Evolutionary conservation across 106 monocot genomes (phyloP).

Genomic region (Phalaenopsis equestris): DNA sequence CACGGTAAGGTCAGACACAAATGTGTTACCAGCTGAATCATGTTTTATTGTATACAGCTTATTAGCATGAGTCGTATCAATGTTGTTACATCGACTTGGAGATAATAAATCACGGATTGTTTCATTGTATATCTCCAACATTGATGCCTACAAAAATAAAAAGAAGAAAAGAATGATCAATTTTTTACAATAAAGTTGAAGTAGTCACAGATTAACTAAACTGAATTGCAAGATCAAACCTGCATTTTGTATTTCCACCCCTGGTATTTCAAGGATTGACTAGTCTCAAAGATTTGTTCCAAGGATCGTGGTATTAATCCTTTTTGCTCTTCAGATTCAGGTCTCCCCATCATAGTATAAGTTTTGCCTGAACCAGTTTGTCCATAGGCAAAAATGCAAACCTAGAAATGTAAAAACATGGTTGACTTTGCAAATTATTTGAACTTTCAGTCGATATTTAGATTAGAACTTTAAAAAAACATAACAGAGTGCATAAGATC

Average conservation of each 20-base stretch:
- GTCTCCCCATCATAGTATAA: conserved; percentile 93
- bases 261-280: conserved; percentile 50
- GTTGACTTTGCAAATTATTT: no score
- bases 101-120: conserved; percentile 73
- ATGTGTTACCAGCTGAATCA: conserved; percentile 63
- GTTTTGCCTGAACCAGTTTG: conserved; percentile 99
- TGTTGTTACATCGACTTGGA: conserved; percentile 13
- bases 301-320: conserved; percentile 87
- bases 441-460: neutral
- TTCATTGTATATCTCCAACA: conserved; percentile 95
- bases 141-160: conserved; percentile 50
- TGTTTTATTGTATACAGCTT: conserved; percentile 82
- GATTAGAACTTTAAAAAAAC: neutral
- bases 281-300: conserved; percentile 77
- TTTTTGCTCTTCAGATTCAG: conserved; percentile 44
- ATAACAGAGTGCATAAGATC: neutral
- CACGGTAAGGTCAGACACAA: conserved; percentile 73
- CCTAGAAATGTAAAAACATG: conserved; percentile 23
- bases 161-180: neutral
- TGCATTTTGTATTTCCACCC: conserved; percentile 96
- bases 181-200: neutral
- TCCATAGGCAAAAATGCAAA: conserved; percentile 98
- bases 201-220: neutral
- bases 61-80: conserved; percentile 25
- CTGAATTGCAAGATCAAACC: conserved; percentile 20